Evolutionary conservation across 2,329 filamentous ascomycete species (phyloP), one percentile per base, ranked within the genome.

Genomic region (Lecanicillium sp.): DNA sequence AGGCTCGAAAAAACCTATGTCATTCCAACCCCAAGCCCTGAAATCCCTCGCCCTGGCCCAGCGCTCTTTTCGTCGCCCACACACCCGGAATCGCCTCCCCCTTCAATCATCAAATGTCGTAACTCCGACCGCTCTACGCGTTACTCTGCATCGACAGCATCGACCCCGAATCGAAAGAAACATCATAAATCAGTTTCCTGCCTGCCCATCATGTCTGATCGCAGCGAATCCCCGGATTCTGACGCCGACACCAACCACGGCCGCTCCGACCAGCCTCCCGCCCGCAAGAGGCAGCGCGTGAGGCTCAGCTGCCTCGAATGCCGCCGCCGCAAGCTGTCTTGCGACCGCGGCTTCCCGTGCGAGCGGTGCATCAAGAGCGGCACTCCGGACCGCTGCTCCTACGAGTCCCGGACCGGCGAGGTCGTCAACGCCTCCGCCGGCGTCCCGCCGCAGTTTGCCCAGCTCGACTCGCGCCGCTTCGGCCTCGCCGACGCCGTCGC

Each of bases 301-400:
- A 69, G 78, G 14, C 69, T 82, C 36, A 79, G 76, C 40, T 82
- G 78, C 53, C 70, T 81, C 35, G 78, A 81, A 56, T 82, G 78
- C 55, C 75, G 78, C 35, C 71, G 78, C 46, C 70, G 78, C 48
- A 82, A 82, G 66, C 67, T 81, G 30, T 81, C 77, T 21, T 82
- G 78, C 60, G 79, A 81, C 62, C 70, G 78, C 51, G 78, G 78
- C 59, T 72, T 80, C 55, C 78, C 78, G 20, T 82, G 78, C 58
- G 77, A 80, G 61, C 74, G 78, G 39, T 82, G 78, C 62, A 71
- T 81, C 62, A 81, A 80, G 64, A 80, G 77, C 51, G 77, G 77
- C 56, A 81, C 77, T 23, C 72, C 77, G 17, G 78, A 80, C 44
- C 71, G 74, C 14, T 81, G 78, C 63, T 77, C 73, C 52, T 81